phyloP scores from a whole-genome alignment of 164 flowering plant species.

The Magnolia officinalis region DNA sequence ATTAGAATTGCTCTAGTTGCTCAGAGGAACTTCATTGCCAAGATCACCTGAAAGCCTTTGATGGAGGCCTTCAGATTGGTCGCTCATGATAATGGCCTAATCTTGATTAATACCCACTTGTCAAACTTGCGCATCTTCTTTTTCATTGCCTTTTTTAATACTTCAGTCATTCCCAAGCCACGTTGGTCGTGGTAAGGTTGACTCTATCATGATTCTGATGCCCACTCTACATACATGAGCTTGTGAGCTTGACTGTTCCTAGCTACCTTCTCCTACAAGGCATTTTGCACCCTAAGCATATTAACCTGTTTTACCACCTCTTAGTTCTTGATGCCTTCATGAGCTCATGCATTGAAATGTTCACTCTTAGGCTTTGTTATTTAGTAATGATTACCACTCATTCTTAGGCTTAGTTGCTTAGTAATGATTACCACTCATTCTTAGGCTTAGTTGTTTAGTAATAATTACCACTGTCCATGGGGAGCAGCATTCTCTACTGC shows the following conservation, averaged over 20 bases:
- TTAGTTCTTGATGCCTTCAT: neutral
- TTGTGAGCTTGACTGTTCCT: neutral
- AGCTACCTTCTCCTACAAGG: neutral
- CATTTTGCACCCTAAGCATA: neutral
- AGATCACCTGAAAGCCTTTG: neutral
- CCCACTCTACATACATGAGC: neutral
- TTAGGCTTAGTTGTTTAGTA: too few relatives aligned
- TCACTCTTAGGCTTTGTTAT: too few relatives aligned
- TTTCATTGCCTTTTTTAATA: neutral
- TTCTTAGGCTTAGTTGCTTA: too few relatives aligned
- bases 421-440: too few relatives aligned
- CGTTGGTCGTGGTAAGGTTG: too few relatives aligned
- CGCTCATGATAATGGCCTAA: neutral
- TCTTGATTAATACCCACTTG: neutral
- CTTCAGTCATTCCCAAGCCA: neutral
- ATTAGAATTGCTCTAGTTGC: neutral
- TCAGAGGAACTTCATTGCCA: neutral
- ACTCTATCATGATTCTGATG: neutral
- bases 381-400: too few relatives aligned
- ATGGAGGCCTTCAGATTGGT: neutral
- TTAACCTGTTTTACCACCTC: neutral
- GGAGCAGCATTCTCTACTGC: too few relatives aligned
- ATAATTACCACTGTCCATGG: too few relatives aligned
- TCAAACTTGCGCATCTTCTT: neutral
- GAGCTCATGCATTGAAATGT: too few relatives aligned